phyloP scores from a whole-genome alignment of 2,329 filamentous ascomycete species.

The Fusarium denticulatum region DNA sequence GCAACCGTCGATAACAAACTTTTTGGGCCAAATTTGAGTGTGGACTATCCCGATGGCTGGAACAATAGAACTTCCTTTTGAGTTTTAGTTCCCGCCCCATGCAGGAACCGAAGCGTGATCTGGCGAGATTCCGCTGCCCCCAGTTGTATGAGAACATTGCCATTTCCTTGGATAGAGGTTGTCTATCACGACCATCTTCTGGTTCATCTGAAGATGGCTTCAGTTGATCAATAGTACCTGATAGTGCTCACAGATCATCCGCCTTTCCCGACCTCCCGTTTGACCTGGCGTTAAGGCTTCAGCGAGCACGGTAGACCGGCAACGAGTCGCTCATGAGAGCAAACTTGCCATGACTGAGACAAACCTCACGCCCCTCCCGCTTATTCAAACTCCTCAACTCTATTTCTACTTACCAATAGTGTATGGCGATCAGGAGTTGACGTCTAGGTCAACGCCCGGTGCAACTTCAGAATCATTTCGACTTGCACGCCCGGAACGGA shows the following conservation, averaged over 20 bases:
- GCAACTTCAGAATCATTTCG: not conserved
- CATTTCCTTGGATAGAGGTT: not conserved
- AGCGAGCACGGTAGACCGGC: not conserved
- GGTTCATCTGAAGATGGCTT: too few relatives aligned
- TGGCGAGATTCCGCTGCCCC: not conserved
- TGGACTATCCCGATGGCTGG: not conserved
- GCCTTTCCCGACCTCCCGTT: not conserved
- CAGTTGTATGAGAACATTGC: not conserved
- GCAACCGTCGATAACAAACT: not conserved
- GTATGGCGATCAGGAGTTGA: conserved; percentile 5
- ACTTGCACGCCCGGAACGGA: not conserved
- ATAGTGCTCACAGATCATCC: not conserved
- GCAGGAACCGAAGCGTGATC: not conserved
- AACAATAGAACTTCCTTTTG: not conserved
- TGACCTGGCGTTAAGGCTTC: not conserved
- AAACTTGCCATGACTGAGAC: conserved; percentile 1
- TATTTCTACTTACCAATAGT: not conserved
- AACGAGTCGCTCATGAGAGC: not conserved
- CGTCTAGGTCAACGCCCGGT: not conserved
- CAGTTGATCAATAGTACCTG: not conserved
- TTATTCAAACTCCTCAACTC: conserved; percentile 10
- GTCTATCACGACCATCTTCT: not conserved
- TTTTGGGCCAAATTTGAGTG: not conserved
- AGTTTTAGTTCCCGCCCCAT: not conserved
- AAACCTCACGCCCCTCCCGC: conserved; percentile 11